Evolutionary conservation across 2,329 filamentous ascomycete genomes (phyloP).

Genomic region (Achaetomium macrosporum): DNA sequence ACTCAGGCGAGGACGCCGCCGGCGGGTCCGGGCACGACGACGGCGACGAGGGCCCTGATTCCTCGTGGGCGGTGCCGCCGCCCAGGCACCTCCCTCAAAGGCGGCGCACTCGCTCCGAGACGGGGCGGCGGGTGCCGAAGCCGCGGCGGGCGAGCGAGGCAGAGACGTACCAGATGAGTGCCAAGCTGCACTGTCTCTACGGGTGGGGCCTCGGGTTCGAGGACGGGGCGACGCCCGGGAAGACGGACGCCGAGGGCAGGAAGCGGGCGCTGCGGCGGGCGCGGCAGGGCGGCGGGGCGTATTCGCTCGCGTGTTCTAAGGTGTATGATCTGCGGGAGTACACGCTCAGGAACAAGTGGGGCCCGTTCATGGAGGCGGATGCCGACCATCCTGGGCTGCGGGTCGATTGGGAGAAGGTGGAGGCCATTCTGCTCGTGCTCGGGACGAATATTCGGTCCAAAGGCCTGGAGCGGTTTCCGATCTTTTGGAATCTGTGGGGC

Average conservation of each 20-base stretch:
- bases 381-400: slow-evolving; percentile 16
- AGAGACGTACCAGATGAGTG: slow-evolving; percentile 55
- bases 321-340: slow-evolving; percentile 72
- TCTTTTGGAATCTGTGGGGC: slow-evolving; percentile 50
- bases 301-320: slow-evolving; percentile 59
- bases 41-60: too few relatives aligned
- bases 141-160: slow-evolving; percentile 32
- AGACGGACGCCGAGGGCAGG: slow-evolving; percentile 18
- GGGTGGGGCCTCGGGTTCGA: slow-evolving; percentile 35
- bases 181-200: slow-evolving; percentile 64
- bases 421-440: slow-evolving; percentile 66
- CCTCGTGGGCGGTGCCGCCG: background rate
- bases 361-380: slow-evolving; percentile 57
- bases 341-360: slow-evolving; percentile 57
- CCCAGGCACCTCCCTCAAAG: background rate
- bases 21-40: background rate
- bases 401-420: slow-evolving; percentile 76
- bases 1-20: too few relatives aligned
- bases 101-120: background rate
- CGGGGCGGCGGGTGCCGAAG: background rate
- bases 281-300: slow-evolving; percentile 30
- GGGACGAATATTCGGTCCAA: slow-evolving; percentile 54
- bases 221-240: slow-evolving; percentile 41
- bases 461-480: slow-evolving; percentile 37
- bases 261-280: background rate